Conservation (phyloP, 1,284 basidiomycete species). For the Phlebopus sp. region DNA sequence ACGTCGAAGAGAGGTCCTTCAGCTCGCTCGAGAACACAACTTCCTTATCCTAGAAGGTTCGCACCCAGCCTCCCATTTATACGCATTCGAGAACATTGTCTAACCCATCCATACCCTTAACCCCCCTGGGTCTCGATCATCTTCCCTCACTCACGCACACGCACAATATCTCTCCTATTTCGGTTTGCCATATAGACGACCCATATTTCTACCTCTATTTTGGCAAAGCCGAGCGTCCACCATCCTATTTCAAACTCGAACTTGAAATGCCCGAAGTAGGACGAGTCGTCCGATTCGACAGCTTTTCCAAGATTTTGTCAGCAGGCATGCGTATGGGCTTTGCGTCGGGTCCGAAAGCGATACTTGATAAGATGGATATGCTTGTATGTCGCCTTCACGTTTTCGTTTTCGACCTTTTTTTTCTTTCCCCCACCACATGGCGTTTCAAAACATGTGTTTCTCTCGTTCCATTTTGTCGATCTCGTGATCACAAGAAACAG, state of each 20-base stretch:
- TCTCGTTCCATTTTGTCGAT: too few species aligned
- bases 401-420: too few species aligned
- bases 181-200: constrained; percentile 51
- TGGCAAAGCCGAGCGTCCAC: constrained; percentile 57
- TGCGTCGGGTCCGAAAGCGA: constrained; percentile 71
- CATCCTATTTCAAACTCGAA: constrained; percentile 82
- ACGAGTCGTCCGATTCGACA: constrained; percentile 84
- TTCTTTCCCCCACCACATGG: not conserved
- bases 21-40: constrained; percentile 72
- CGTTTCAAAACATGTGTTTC: not conserved
- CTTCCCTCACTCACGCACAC: too few species aligned
- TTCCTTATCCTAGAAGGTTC: constrained; percentile 86
- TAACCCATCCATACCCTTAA: too few species aligned
- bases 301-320: constrained; percentile 85
- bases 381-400: constrained; percentile 46
- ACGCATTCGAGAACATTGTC: too few species aligned
- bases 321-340: constrained; percentile 83
- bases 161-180: not conserved
- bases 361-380: constrained; percentile 75
- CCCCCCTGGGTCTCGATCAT: too few species aligned
- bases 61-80: not conserved
- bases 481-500: too few species aligned
- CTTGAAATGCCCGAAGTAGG: constrained; percentile 57
- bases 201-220: constrained; percentile 79
- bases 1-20: constrained; percentile 76